Base-by-base conservation (phyloP, 2,329 filamentous ascomycete genomes). In the Seiridium unicorne region DNA sequence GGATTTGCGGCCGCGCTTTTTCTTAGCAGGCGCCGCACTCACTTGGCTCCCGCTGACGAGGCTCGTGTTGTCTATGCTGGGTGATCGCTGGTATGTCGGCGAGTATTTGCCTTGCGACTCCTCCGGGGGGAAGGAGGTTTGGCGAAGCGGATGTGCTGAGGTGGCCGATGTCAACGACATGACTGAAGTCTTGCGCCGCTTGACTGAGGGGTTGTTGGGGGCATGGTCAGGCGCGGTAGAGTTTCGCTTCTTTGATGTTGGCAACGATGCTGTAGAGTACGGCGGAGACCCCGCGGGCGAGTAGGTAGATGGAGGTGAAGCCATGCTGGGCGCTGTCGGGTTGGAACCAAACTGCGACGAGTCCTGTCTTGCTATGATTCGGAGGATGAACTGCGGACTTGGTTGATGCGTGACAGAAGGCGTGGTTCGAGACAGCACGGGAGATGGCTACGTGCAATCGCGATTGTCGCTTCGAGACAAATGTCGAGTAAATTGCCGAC, bases 111-210 rank as follows among this genome's bases (percentile, higher is more conserved):
- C 40, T 5, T 65, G 61, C 0, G 67, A 62, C 61, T 85, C 79
- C 61, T 87, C 88, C 34, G 90, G 90, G 0, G 90, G 89, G 70
- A 93, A 95, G 0, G 90, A 92, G 4, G 92, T 93, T 69, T 93
- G 90, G 44, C 91, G 89, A 1, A 95, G 84, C 1, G 89, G 89
- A 64, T 92, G 89, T 0, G 84, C 79, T 1, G 84, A 84, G 13
- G 70, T 66, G 11, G 71, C 69, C 6, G 84, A 85, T 7, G 81
- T 74, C 34, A 81, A 77, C 3, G 87, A 87, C 64, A 87, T 78
- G 63, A 75, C 83, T 10, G 89, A 92, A 5, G 87, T 82, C 71
- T 93, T 93, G 69, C 90, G 88, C 51, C 89, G 87, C 71, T 92
- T 92, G 51, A 79, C 73, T 13, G 77, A 72, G 0, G 77, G 80